Base-by-base conservation (phyloP, 2,329 filamentous ascomycete species). In the Penicillium freii region DNA sequence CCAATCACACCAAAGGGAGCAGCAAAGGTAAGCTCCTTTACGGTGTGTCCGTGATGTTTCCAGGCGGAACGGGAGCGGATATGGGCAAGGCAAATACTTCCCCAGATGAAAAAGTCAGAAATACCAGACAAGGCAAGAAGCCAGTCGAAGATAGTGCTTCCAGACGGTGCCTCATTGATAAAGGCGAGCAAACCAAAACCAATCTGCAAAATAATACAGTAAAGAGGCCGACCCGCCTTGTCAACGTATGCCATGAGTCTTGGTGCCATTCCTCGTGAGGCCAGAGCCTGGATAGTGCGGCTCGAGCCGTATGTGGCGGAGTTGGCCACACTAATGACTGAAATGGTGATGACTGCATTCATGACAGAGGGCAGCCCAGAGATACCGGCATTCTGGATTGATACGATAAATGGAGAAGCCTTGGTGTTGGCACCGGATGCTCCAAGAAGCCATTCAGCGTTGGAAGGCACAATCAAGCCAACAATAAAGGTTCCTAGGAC, bases 11-110 rank as follows among this genome's bases (percentile, higher is more conserved):
- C 87, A 46, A 82, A 80, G 48, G 80, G 74, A 19, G 85, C 84
- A 39, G 74, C 73, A 77, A 87, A 90, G 1, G 87, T 84, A 4
- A 90, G 81, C 67, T 87, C 84, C n/a, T 87, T 84, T 4, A 87
- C 70, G 2, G 77, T 80, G 65, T 82, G 84, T 25, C 85, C 85
- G 55, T 87, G 80, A 17, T 63, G 46, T n/a, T 51, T 71, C 86
- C 86, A 88, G 0, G 84, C 86, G 5, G 67, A 62, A 38, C 86
- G 84, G 81, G 87, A 88, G 21, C 87, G 85, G 67, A 90, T 88
- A 66, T 90, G 87, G 2, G 85, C 80, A 19, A 86, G 70, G 69
- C 84, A 87, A 65, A 89, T 87, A 45, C 82, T 84, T 23, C 80
- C 84, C 86, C 86, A 89, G 17, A 85, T 84, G 71, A 87, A 88